Percentiles rank a stretch among this genome's conserved stretches.
Evolutionary conservation across 176 grass and related monocot species (phyloP).

Genomic region (sorghum (Sorghum bicolor)): Sorghum_bicolor_NCBIv3 NC_012870.2:7308001-7308500

Average conservation of each 20-base stretch:
- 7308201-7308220: background rate
- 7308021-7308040: background rate
- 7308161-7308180: conserved; percentile 1
- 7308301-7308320: background rate
- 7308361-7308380: background rate
- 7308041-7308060: background rate
- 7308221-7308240: background rate
- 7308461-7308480: conserved; percentile 92
- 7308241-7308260: background rate
- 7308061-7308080: background rate
- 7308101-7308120: background rate
- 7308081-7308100: background rate
- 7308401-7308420: background rate
- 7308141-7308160: background rate
- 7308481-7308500: conserved; percentile 94
- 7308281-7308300: background rate
- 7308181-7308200: background rate
- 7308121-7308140: background rate
- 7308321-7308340: background rate
- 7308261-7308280: background rate
- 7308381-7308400: conserved; percentile 1
- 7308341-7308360: background rate
- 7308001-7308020: conserved; percentile 1
- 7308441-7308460: conserved; percentile 60
- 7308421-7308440: conserved; percentile 16